Percentiles rank a stretch among this genome's conserved stretches.
These are phyloP conservation scores for Venustampulla echinocandica DNA, from an alignment of 495 filamentous ascomycete genomes.

Conservation along the genomic window DNA sequence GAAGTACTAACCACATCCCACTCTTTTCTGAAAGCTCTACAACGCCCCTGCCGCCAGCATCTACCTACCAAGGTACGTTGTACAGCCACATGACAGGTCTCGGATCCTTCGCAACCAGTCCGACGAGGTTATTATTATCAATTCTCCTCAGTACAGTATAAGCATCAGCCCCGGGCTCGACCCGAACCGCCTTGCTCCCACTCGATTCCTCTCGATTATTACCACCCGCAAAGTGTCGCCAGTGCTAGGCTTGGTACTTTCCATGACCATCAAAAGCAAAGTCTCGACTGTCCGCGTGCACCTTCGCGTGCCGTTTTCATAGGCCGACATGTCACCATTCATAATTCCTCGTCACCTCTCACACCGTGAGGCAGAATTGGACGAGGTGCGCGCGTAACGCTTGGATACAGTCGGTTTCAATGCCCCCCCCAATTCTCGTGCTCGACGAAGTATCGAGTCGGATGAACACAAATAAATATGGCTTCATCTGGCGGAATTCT, in stretches of 20 bases:
- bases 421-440: background rate
- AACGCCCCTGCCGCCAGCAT: too few species aligned
- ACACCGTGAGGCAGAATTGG: background rate
- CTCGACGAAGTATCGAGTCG: too few species aligned
- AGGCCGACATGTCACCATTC: background rate
- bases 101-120: background rate
- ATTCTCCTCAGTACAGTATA: too few species aligned
- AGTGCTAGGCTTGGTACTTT: too few species aligned
- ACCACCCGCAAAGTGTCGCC: background rate
- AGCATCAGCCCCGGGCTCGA: background rate
- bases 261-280: constrained; percentile 1
- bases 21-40: too few species aligned
- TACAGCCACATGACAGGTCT: too few species aligned
- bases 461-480: background rate
- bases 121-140: background rate
- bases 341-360: background rate
- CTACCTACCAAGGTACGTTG: too few species aligned
- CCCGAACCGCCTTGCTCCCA: constrained; percentile 4
- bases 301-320: background rate
- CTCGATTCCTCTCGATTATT: background rate
- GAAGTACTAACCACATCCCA: too few species aligned
- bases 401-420: background rate
- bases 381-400: background rate
- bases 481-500: background rate
- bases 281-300: background rate